Conservation (phyloP, 1,284 basidiomycete species). For the Irpex rosettiformis region DNA sequence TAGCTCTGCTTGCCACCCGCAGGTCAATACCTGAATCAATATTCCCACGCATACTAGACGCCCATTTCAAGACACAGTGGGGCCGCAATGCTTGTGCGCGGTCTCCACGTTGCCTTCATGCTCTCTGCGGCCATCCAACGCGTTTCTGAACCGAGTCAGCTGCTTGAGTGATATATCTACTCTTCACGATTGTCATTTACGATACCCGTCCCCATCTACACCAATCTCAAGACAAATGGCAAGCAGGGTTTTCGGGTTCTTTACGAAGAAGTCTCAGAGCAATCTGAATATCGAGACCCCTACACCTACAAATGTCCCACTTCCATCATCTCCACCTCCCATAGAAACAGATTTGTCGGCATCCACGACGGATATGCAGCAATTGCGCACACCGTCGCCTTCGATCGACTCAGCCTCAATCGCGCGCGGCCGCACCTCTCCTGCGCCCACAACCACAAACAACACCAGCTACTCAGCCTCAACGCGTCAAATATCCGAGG, state of each 20-base stretch:
- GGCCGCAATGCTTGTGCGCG: background rate
- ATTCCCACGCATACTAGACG: background rate
- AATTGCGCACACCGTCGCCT: slow-evolving; percentile 47
- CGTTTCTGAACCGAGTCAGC: background rate
- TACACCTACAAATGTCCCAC: slow-evolving; percentile 10
- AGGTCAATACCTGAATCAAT: background rate
- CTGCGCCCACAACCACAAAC: slow-evolving; percentile 17
- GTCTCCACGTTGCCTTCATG: background rate
- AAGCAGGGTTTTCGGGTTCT: slow-evolving; percentile 50
- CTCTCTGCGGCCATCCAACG: background rate
- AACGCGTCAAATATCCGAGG: slow-evolving; percentile 7
- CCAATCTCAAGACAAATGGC: background rate
- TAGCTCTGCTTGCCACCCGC: background rate
- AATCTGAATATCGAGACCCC: slow-evolving; percentile 12
- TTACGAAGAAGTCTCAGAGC: slow-evolving; percentile 35
- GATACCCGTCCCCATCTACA: background rate
- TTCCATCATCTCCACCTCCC: slow-evolving; percentile 11
- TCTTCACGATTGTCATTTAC: background rate
- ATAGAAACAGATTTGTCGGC: background rate
- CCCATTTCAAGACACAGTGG: background rate
- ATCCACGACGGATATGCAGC: background rate
- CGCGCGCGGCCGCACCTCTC: slow-evolving; percentile 27
- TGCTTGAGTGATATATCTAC: background rate
- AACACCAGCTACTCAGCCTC: background rate
- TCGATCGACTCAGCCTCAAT: slow-evolving; percentile 35